Percentiles rank a stretch among this genome's conserved stretches.
phyloP scores from a whole-genome alignment of 2,329 filamentous ascomycete genomes.

The Zymoseptoria tritici region DNA sequence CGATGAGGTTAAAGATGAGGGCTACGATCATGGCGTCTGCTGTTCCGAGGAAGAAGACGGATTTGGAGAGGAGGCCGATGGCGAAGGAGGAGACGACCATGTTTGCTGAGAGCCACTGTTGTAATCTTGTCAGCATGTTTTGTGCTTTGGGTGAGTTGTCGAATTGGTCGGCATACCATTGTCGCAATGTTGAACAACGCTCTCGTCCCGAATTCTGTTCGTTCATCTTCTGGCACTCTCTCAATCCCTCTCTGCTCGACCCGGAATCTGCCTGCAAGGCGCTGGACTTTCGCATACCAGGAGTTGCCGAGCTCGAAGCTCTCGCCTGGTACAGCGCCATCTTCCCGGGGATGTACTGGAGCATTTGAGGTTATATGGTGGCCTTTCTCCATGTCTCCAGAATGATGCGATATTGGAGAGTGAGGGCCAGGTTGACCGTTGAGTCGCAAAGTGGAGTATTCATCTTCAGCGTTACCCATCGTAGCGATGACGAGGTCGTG shows the following conservation, averaged over 20 bases:
- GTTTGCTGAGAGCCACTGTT: conserved; percentile 72
- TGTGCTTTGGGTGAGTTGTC: too few species aligned
- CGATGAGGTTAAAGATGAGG: conserved; percentile 68
- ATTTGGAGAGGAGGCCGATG: conserved; percentile 63
- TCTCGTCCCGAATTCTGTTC: conserved; percentile 51
- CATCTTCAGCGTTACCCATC: conserved; percentile 5
- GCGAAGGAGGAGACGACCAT: conserved; percentile 72
- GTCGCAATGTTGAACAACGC: conserved; percentile 59
- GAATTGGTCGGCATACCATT: conserved; percentile 56
- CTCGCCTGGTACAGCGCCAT: conserved; percentile 50
- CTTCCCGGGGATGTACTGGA: conserved; percentile 23
- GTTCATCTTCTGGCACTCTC: conserved; percentile 62
- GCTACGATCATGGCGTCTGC: conserved; percentile 64
- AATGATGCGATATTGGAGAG: background rate
- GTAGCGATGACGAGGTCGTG: conserved; percentile 1
- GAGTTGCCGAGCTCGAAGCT: conserved; percentile 51
- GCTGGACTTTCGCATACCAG: conserved; percentile 52
- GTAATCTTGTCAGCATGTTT: too few species aligned
- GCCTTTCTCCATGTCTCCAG: conserved; percentile 3
- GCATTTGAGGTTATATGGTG: background rate
- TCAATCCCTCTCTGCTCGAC: conserved; percentile 72
- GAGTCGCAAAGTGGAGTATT: background rate
- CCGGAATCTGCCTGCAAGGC: conserved; percentile 56
- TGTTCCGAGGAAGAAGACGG: conserved; percentile 63
- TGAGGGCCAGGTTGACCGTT: background rate